Base-by-base conservation (phyloP, 805 yeast genomes). In the Suhomyces vadensis region DNA sequence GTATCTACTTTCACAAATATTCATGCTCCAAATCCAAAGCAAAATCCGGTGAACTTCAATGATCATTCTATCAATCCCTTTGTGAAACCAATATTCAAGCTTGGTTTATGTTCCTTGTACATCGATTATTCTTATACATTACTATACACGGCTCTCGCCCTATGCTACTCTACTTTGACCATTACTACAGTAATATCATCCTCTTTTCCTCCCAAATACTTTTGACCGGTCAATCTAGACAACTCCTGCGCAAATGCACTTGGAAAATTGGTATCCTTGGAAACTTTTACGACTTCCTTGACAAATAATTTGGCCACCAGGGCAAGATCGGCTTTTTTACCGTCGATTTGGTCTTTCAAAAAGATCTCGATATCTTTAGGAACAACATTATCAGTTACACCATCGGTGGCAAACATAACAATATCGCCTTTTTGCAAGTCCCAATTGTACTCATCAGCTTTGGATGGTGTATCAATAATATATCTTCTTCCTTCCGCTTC, bases 151-250 rank as follows among this genome's bases (percentile, higher is more conserved):
- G n/a, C n/a, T n/a, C n/a, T n/a, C n/a, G n/a, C n/a, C n/a, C 31
- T 25, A 36, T 41, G 33, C 44, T 52, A 59, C 35, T 56, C 70
- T 24, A 87, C 89, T 56, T 79, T 77, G 35, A 89, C 82, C 56
- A 87, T 74, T 1, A 91, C 85, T 13, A 85, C 79, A 1, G 98
- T 89, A 29, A 94, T 85, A 64, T 92, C 99, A 66, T 92, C 99
- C 37, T 90, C 95, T 67, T 92, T 92, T 10, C 99, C 99, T 25
- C 99, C 98, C 46, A 81, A 72, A 58, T 87, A 86, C 35, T 74
- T 70, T 56, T 82, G 85, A 3, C 85, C 85, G 1, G 88, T 79
- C 40, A 84, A 60, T 52, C 79, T 72, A 8, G 83, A 73, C 44
- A 86, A 71, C 57, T 84, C 87, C 63, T 85, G 90, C 6, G 96